phyloP scores from a whole-genome alignment of 108 stramenopile species.

The Stephanodiscus minutulus region DNA sequence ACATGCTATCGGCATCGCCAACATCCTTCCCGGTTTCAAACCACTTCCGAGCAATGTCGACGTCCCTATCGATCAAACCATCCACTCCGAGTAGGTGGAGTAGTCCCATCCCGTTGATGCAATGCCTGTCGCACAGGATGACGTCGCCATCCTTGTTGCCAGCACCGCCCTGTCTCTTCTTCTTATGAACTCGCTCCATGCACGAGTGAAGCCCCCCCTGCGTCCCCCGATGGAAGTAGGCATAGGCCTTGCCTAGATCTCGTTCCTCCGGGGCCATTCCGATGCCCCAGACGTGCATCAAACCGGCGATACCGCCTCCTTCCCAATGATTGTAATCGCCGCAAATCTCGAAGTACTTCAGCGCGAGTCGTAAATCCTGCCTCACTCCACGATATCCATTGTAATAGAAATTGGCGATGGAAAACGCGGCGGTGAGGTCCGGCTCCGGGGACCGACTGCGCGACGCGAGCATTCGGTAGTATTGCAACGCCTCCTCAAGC shows the following conservation, averaged over 20 bases:
- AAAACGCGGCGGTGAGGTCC: conserved; percentile 68
- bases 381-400: conserved; percentile 71
- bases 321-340: conserved; percentile 71
- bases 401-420: conserved; percentile 76
- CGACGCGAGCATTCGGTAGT: conserved; percentile 71
- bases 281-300: conserved; percentile 80
- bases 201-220: conserved; percentile 66
- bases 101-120: conserved; percentile 82
- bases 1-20: conserved; percentile 74
- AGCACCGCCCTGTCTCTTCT: conserved; percentile 32
- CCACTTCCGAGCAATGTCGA: conserved; percentile 59
- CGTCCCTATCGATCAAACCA: conserved; percentile 50
- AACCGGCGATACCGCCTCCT: conserved; percentile 73
- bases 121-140: conserved; percentile 56
- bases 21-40: conserved; percentile 73
- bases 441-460: conserved; percentile 50
- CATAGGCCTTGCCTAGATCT: conserved; percentile 60
- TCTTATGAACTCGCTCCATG: conserved; percentile 24
- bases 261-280: conserved; percentile 57
- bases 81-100: conserved; percentile 72
- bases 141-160: conserved; percentile 32
- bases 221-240: conserved; percentile 67
- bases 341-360: conserved; percentile 80
- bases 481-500: conserved; percentile 81
- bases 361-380: conserved; percentile 76